phyloP scores from a whole-genome alignment of 768 basidiomycete genomes.

The Leccinum disarticulatum region DNA sequence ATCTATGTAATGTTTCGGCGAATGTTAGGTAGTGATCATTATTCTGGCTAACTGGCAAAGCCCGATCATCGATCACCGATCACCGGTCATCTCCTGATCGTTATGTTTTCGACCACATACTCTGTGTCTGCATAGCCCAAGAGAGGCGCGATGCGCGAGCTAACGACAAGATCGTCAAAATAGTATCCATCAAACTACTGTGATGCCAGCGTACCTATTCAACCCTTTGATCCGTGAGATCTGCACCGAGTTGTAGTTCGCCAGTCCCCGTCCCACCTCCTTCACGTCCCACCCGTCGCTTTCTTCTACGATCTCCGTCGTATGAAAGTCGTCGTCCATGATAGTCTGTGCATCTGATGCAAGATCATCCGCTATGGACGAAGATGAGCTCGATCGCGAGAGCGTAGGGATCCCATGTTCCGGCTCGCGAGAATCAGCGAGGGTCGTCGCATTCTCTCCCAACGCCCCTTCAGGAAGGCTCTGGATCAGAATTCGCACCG shows the following conservation, averaged over 20 bases:
- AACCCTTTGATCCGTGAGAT: slow-evolving; percentile 85
- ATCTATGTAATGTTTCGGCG: neutral
- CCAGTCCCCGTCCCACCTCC: slow-evolving; percentile 92
- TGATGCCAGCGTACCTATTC: slow-evolving; percentile 67
- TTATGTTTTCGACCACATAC: slow-evolving; percentile 95
- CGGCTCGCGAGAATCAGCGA: slow-evolving; percentile 18
- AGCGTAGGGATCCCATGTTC: slow-evolving; percentile 34
- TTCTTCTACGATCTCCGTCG: slow-evolving; percentile 35
- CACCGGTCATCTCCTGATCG: slow-evolving; percentile 47
- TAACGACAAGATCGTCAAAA: slow-evolving; percentile 34
- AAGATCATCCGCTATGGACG: slow-evolving; percentile 31
- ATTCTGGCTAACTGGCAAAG: neutral
- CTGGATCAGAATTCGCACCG: slow-evolving; percentile 77
- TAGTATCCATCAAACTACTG: neutral
- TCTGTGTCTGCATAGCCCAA: slow-evolving; percentile 96
- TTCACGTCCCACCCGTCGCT: slow-evolving; percentile 66
- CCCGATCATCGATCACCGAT: neutral
- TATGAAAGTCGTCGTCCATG: slow-evolving; percentile 34
- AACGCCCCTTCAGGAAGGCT: slow-evolving; percentile 29
- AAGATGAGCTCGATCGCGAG: slow-evolving; percentile 39
- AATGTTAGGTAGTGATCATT: neutral
- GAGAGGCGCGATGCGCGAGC: slow-evolving; percentile 74
- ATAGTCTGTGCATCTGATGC: slow-evolving; percentile 22
- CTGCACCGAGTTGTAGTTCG: slow-evolving; percentile 95
- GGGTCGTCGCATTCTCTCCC: slow-evolving; percentile 29